phyloP scores from a whole-genome alignment of 208 protist species.

The Herpetomonas muscarum region DNA sequence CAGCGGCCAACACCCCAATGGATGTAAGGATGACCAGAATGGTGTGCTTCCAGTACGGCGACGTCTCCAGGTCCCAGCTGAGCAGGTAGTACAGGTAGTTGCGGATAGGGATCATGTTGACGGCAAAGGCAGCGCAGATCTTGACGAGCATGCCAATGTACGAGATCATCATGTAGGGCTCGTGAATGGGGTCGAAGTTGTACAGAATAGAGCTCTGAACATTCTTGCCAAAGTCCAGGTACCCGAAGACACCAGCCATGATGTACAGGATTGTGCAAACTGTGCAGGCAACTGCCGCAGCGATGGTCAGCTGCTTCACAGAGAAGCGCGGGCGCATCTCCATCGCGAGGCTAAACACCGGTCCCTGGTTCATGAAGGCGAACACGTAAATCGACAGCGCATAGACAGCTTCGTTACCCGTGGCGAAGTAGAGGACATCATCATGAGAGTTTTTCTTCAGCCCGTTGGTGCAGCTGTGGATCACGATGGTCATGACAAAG shows the following conservation, averaged over 20 bases:
- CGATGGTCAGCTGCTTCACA: conserved; percentile 17
- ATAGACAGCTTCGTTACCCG: conserved; percentile 24
- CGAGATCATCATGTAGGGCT: conserved; percentile 19
- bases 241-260: conserved; percentile 28
- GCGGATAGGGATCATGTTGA: conserved; percentile 19
- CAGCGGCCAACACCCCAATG: conserved; percentile 19
- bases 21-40: conserved; percentile 9
- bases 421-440: conserved; percentile 24
- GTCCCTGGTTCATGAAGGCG: conserved; percentile 58
- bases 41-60: conserved; percentile 13
- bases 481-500: conserved; percentile 47
- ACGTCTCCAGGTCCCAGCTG: conserved; percentile 5
- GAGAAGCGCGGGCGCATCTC: conserved; percentile 21
- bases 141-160: conserved; percentile 29
- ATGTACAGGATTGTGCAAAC: conserved; percentile 20
- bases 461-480: conserved; percentile 33
- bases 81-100: conserved; percentile 18
- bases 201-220: conserved; percentile 18
- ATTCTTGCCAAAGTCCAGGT: conserved; percentile 26
- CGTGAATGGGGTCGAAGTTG: conserved; percentile 23
- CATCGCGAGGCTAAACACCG: conserved; percentile 25
- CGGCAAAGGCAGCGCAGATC: conserved; percentile 19
- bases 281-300: conserved; percentile 10
- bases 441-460: conserved; percentile 23
- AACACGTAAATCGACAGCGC: conserved; percentile 56